Percentiles rank a stretch among this genome's conserved stretches.
Conservation (phyloP, 1,284 basidiomycete species). For the Irpex sp. region DNA sequence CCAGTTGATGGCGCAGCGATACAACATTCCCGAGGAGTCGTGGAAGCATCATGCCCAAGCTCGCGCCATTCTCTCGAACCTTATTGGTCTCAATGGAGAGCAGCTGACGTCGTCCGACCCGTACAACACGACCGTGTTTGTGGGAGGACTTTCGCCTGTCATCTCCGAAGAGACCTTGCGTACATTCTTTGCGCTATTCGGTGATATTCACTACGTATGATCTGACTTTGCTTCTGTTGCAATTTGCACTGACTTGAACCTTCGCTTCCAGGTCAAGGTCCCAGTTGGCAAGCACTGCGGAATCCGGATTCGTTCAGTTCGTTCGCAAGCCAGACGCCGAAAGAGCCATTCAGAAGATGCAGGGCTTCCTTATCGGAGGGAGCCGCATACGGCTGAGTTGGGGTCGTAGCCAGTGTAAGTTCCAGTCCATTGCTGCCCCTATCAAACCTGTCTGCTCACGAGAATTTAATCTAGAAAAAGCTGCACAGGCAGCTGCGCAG, state of each 20-base stretch:
- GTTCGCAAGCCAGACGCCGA: constrained; percentile 90
- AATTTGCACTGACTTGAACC: neutral
- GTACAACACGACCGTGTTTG: constrained; percentile 90
- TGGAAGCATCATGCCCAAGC: constrained; percentile 81
- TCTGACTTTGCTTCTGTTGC: constrained; percentile 6
- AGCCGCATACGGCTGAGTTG: constrained; percentile 88
- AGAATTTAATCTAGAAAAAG: constrained; percentile 54
- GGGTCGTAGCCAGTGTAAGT: constrained; percentile 85
- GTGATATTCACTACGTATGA: constrained; percentile 85
- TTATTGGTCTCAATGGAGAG: constrained; percentile 79
- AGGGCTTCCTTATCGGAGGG: constrained; percentile 89
- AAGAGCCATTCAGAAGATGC: constrained; percentile 91
- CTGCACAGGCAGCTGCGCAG: constrained; percentile 80
- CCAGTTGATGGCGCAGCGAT: constrained; percentile 40
- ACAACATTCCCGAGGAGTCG: constrained; percentile 63
- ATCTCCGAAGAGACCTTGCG: constrained; percentile 85
- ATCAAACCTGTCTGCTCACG: neutral
- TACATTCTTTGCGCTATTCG: constrained; percentile 86
- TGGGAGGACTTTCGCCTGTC: constrained; percentile 80
- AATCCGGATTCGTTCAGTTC: constrained; percentile 92
- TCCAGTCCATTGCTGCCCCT: constrained; percentile 8
- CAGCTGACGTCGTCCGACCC: constrained; percentile 82
- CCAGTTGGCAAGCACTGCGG: constrained; percentile 94
- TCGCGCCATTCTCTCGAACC: constrained; percentile 69
- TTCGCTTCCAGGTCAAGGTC: constrained; percentile 74